These are phyloP conservation scores for Globisporangium megalacanthum DNA, from an alignment of 352 stramenopile genomes.

Conservation along the genomic window DNA sequence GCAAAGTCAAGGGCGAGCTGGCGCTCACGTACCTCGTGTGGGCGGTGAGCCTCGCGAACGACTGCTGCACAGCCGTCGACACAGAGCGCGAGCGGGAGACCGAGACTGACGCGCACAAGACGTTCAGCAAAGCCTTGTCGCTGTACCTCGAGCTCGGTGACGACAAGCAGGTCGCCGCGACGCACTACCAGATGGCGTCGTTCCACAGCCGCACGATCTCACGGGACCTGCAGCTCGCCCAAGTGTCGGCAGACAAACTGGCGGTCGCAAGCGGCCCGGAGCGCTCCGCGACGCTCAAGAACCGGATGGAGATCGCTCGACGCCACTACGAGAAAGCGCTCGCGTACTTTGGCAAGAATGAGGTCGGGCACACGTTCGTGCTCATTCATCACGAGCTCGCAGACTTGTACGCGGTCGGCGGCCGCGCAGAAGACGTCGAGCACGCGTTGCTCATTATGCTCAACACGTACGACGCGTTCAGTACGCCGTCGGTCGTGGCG, in stretches of 20 bases:
- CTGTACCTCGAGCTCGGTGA: conserved; percentile 72
- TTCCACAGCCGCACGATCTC: conserved; percentile 68
- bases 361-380: conserved; percentile 75
- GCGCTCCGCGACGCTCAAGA: conserved; percentile 31
- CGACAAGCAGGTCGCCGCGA: conserved; percentile 65
- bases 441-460: conserved; percentile 73
- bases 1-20: conserved; percentile 77
- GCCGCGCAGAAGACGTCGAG: conserved; percentile 64
- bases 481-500: conserved; percentile 3
- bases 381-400: conserved; percentile 80
- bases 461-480: conserved; percentile 72
- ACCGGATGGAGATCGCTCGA: conserved; percentile 74
- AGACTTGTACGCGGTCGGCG: conserved; percentile 64
- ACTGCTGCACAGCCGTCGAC: conserved; percentile 1
- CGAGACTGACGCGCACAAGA: conserved; percentile 40
- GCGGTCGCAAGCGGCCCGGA: no score
- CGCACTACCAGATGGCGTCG: conserved; percentile 83
- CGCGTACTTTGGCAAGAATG: conserved; percentile 62
- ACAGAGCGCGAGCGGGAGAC: neutral
- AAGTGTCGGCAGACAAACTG: no score
- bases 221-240: conserved; percentile 19
- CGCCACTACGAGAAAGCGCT: conserved; percentile 82
- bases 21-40: conserved; percentile 79
- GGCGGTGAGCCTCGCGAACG: conserved; percentile 55
- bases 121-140: conserved; percentile 70